Evolutionary conservation across 495 filamentous ascomycete species (phyloP).

Genomic region (Neurospora sp.): DNA sequence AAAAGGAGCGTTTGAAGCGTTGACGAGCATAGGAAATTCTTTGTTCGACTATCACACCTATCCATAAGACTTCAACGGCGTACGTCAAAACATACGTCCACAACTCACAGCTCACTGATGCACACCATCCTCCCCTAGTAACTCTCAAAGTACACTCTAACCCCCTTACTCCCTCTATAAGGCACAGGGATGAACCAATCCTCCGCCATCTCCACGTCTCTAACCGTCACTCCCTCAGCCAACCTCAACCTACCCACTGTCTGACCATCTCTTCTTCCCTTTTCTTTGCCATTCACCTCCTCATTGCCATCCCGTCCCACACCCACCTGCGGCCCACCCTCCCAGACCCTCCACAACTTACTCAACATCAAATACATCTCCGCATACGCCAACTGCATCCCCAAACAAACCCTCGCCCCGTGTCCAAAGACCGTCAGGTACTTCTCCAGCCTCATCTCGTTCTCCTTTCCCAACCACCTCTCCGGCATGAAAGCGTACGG

Average conservation of each 20-base stretch:
- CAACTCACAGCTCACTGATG: background rate
- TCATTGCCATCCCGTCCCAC: background rate
- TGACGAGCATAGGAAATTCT: background rate
- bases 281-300: background rate
- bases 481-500: constrained; percentile 34
- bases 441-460: background rate
- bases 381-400: constrained; percentile 5
- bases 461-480: constrained; percentile 32
- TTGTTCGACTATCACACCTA: background rate
- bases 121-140: background rate
- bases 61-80: background rate
- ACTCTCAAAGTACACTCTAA: background rate
- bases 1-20: background rate
- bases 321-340: background rate
- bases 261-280: background rate
- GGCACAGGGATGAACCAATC: constrained; percentile 14
- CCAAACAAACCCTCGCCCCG: constrained; percentile 2
- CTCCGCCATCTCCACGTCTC: constrained; percentile 13
- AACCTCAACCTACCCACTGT: constrained; percentile 3
- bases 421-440: constrained; percentile 4
- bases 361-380: constrained; percentile 7
- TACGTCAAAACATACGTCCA: background rate
- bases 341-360: constrained; percentile 13
- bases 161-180: background rate
- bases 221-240: constrained; percentile 6